A percentile compares a stretch with the other conserved stretches of the same genome.
These are phyloP conservation scores for Leucogyrophana mollusca DNA, from an alignment of 768 basidiomycete species.

Conservation along the genomic window DNA sequence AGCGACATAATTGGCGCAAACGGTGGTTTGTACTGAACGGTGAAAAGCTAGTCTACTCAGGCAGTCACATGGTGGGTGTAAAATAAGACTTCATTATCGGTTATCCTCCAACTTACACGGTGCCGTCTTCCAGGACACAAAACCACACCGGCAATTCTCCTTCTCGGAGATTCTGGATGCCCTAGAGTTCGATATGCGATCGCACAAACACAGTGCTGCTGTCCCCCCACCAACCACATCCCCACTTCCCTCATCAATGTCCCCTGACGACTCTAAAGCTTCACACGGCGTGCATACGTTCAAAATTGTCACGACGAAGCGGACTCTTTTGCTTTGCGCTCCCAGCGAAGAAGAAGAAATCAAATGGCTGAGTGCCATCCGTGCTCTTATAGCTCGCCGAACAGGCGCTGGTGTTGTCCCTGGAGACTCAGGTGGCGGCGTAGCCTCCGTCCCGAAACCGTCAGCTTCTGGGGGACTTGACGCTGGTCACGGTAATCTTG, in stretches of 20 bases:
- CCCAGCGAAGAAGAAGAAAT: conserved; percentile 98
- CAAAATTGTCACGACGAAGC: conserved; percentile 95
- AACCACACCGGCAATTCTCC: conserved; percentile 82
- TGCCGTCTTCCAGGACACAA: conserved; percentile 66
- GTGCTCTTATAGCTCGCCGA: conserved; percentile 83
- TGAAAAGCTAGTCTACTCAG: conserved; percentile 83
- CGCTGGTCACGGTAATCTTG: conserved; percentile 19
- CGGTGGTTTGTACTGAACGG: conserved; percentile 95
- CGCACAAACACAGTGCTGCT: conserved; percentile 43
- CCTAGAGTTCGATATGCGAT: conserved; percentile 75
- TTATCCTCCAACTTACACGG: conserved; percentile 8
- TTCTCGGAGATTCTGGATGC: conserved; percentile 88
- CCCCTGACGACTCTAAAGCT: conserved; percentile 42
- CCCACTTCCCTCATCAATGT: conserved; percentile 34
- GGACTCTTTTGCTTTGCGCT: conserved; percentile 85
- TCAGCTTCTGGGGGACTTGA: conserved; percentile 10
- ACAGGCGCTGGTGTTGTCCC: conserved; percentile 50
- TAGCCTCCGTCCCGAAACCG: conserved; percentile 13
- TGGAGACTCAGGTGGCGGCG: conserved; percentile 37
- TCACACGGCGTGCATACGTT: conserved; percentile 65
- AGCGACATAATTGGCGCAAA: conserved; percentile 94
- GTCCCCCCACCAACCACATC: conserved; percentile 29
- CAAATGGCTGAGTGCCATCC: conserved; percentile 94
- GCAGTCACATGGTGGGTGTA: conserved; percentile 88
- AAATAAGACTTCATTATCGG: conserved; percentile 10